Conservation (phyloP, 306 rosid genomes). For the Prunus davidiana region DNA sequence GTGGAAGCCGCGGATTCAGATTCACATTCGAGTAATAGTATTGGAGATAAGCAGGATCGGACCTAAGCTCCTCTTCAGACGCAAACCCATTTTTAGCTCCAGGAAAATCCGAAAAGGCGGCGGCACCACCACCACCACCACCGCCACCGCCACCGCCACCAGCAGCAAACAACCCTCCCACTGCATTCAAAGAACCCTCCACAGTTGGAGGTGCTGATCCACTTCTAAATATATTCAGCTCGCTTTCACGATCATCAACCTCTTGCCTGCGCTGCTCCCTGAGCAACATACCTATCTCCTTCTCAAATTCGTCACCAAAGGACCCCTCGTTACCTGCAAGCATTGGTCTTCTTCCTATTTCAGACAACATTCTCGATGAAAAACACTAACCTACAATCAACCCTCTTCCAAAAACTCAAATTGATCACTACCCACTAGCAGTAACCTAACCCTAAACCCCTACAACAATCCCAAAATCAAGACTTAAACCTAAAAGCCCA, state of each 20-base stretch:
- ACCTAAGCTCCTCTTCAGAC: conserved; percentile 87
- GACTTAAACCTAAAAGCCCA: conserved; percentile 25
- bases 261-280: conserved; percentile 78
- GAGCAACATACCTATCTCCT: conserved; percentile 80
- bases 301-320: conserved; percentile 83
- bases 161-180: conserved; percentile 67
- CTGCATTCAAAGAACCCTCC: conserved; percentile 80
- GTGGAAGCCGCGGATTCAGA: conserved; percentile 82
- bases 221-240: conserved; percentile 73
- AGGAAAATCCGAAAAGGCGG: conserved; percentile 40
- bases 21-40: conserved; percentile 83
- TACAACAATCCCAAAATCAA: conserved; percentile 22
- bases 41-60: conserved; percentile 79
- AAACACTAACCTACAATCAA: conserved; percentile 12
- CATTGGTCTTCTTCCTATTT: conserved; percentile 75
- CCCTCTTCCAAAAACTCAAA: conserved; percentile 11
- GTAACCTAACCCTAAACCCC: conserved; percentile 34
- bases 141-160: conserved; percentile 15
- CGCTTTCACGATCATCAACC: conserved; percentile 65
- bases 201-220: conserved; percentile 95
- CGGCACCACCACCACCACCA: conserved; percentile 7
- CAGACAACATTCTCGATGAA: conserved; percentile 58
- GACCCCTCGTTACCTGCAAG: conserved; percentile 74
- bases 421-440: conserved; percentile 18
- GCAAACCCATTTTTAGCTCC: conserved; percentile 53